Evolutionary conservation across 495 filamentous ascomycete genomes (phyloP).

Genomic region (Peziza echinospora): DNA sequence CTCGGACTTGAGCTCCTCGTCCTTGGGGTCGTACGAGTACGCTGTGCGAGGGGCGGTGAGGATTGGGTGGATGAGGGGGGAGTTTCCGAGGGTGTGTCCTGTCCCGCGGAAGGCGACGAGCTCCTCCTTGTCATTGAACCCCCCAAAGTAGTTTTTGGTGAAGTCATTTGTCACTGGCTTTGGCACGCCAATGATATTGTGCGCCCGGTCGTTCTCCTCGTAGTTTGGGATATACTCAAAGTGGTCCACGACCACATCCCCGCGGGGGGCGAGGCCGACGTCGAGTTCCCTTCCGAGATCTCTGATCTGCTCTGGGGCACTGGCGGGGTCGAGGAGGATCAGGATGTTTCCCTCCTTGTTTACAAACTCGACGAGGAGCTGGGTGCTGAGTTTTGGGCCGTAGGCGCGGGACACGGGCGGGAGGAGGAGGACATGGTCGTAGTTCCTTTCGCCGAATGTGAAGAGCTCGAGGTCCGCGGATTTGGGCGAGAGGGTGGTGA

Average conservation of each 20-base stretch:
- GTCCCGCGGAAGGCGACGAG: conserved; percentile 35
- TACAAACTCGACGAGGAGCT: conserved; percentile 72
- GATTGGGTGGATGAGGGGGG: conserved; percentile 55
- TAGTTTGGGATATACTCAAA: conserved; percentile 72
- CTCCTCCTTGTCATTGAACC: conserved; percentile 23
- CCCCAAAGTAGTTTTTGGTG: conserved; percentile 57
- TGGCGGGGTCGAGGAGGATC: conserved; percentile 50
- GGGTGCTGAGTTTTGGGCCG: conserved; percentile 68
- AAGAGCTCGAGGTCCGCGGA: conserved; percentile 63
- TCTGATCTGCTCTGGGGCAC: conserved; percentile 54
- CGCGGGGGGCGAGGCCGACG: conserved; percentile 58
- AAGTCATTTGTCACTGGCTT: conserved; percentile 39
- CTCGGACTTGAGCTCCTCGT: conserved; percentile 47
- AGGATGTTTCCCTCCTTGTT: conserved; percentile 84
- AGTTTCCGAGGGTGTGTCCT: conserved; percentile 59
- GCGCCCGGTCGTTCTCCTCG: conserved; percentile 65
- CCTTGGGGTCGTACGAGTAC: conserved; percentile 88
- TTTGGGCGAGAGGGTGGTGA: conserved; percentile 70
- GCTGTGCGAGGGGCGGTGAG: conserved; percentile 59
- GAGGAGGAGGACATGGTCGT: conserved; percentile 76
- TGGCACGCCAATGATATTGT: conserved; percentile 52
- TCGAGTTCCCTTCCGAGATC: conserved; percentile 81
- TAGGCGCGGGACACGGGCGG: conserved; percentile 78
- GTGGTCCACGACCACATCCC: conserved; percentile 79
- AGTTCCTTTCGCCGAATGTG: conserved; percentile 62